These are phyloP conservation scores for Starmerella ratchasimensis DNA, from an alignment of 805 yeast genomes.

Conservation along the genomic window DNA sequence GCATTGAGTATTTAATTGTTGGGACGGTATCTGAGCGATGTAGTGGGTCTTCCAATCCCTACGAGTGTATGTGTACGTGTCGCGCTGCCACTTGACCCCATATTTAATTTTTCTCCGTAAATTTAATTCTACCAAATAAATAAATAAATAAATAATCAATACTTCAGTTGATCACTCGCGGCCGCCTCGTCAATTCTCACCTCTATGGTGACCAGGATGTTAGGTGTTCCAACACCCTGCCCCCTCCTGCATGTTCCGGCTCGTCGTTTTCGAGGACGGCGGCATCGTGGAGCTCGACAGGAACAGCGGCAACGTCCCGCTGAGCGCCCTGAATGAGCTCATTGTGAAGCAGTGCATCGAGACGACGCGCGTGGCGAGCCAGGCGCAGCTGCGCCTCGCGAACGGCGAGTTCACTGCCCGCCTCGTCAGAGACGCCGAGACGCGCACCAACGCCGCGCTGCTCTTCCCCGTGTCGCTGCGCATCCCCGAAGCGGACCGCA, in stretches of 20 bases:
- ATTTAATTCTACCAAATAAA: no score
- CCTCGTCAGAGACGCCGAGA: conserved; percentile 32
- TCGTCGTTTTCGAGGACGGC: conserved; percentile 35
- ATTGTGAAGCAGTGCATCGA: conserved; percentile 36
- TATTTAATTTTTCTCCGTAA: no score
- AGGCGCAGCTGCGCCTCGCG: conserved; percentile 13
- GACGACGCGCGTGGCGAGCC: conserved; percentile 24
- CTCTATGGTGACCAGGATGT: no score
- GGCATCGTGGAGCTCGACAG: conserved; percentile 42
- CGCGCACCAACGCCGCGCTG: conserved; percentile 31
- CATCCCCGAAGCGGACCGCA: conserved; percentile 24
- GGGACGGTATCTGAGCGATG: no score
- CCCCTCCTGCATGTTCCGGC: conserved; percentile 12
- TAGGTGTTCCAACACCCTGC: no score
- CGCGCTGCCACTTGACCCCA: no score
- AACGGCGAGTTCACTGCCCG: conserved; percentile 32
- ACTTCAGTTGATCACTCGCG: no score
- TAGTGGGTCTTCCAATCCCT: no score
- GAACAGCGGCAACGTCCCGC: conserved; percentile 28
- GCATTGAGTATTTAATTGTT: no score
- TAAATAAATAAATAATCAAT: no score
- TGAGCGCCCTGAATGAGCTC: conserved; percentile 33
- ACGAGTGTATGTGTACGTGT: no score
- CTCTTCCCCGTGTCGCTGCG: conserved; percentile 26
- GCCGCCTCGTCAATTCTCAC: no score